Evolutionary conservation across 108 stramenopile species (phyloP).

Genomic region (Nitzschia inconspicua): DNA sequence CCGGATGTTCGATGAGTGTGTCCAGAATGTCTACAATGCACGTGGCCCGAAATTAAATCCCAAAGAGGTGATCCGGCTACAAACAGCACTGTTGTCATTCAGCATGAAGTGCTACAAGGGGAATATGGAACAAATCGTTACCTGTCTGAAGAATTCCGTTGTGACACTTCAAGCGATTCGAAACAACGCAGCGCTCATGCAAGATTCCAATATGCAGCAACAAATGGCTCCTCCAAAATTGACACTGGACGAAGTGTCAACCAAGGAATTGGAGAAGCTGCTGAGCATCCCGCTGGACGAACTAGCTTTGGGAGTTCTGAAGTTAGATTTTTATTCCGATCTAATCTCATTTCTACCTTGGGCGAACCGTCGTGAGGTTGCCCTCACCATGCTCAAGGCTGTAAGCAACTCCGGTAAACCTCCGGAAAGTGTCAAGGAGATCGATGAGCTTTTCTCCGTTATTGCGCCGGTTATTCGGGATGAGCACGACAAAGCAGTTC

Average conservation of each 20-base stretch:
- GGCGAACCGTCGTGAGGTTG: conserved; percentile 82
- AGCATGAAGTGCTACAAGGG: conserved; percentile 92
- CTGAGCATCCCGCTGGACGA: conserved; percentile 84
- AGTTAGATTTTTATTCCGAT: conserved; percentile 75
- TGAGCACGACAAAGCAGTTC: conserved; percentile 29
- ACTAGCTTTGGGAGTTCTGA: conserved; percentile 76
- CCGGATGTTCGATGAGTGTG: conserved; percentile 89
- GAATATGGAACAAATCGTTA: conserved; percentile 78
- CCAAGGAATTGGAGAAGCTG: conserved; percentile 85
- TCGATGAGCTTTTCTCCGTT: conserved; percentile 84
- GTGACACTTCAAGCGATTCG: conserved; percentile 58
- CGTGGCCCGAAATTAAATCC: conserved; percentile 72
- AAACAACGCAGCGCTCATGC: conserved; percentile 47
- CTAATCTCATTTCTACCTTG: conserved; percentile 90
- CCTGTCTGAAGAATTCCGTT: conserved; percentile 79
- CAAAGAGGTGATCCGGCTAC: conserved; percentile 91
- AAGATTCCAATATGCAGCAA: background rate
- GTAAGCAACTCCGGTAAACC: conserved; percentile 48
- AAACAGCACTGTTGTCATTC: conserved; percentile 86
- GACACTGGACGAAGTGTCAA: conserved; percentile 73
- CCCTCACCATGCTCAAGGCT: conserved; percentile 63
- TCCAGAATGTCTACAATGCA: conserved; percentile 83
- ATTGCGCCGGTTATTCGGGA: conserved; percentile 88
- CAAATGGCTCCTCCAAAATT: background rate
- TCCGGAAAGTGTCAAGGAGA: conserved; percentile 48